Evolutionary conservation across 2,329 filamentous ascomycete species (phyloP).

Genomic region (Colletotrichum sp.): DNA sequence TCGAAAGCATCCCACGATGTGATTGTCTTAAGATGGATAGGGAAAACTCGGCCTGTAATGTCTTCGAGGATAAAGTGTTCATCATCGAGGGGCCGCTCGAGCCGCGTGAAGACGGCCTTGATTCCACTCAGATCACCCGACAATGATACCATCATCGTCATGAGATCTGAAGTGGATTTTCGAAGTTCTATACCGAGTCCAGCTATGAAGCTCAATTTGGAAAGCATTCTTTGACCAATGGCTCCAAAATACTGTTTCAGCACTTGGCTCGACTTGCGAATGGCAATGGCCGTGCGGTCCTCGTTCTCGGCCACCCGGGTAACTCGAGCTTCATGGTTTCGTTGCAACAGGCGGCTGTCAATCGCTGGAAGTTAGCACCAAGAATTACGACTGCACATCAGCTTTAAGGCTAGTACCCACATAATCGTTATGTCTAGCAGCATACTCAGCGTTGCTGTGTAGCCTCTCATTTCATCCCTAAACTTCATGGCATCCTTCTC

Average conservation of each 20-base stretch:
- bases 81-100: background rate
- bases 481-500: background rate
- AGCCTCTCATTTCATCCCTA: background rate
- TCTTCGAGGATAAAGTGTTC: background rate
- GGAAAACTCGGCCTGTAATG: background rate
- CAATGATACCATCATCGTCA: background rate
- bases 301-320: background rate
- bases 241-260: background rate
- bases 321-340: background rate
- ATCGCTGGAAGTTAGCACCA: too few relatives aligned
- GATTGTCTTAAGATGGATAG: background rate
- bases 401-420: background rate
- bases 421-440: background rate
- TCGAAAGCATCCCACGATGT: background rate
- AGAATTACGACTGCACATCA: accelerated
- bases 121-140: background rate
- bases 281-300: background rate
- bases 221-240: background rate
- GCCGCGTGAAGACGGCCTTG: background rate
- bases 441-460: background rate
- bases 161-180: background rate
- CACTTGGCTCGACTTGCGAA: background rate
- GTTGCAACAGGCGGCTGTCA: background rate
- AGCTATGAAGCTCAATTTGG: background rate
- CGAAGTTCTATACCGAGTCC: background rate